These are phyloP conservation scores for Cladosporium austrohemisphaericum DNA, from an alignment of 2,329 filamentous ascomycete genomes.

Conservation along the genomic window DNA sequence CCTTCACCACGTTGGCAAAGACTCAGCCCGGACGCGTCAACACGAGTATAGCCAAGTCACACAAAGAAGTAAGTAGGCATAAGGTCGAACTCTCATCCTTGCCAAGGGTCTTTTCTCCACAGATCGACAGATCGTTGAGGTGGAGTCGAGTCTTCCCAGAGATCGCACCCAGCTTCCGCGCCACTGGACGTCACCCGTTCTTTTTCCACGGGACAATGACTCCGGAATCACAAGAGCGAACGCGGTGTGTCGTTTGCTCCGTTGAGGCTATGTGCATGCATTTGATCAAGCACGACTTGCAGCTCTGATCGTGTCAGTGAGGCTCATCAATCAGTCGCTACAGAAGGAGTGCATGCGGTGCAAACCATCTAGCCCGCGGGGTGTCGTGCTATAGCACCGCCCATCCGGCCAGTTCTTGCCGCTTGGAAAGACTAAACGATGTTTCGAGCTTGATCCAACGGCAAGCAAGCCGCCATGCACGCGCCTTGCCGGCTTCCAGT, in stretches of 20 bases:
- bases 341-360: no score
- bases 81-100: not conserved
- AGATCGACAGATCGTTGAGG: conserved; percentile 1
- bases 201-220: not conserved
- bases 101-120: conserved; percentile 7
- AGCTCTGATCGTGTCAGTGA: no score
- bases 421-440: conserved; percentile 4
- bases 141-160: not conserved
- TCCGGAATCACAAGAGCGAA: no score
- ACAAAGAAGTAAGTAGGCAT: conserved; percentile 3
- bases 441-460: not conserved
- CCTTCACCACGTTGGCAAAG: not conserved
- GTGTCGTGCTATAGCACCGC: not conserved
- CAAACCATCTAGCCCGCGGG: not conserved
- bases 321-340: no score
- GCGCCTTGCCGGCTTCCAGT: conserved; percentile 6
- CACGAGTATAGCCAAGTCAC: conserved; percentile 5
- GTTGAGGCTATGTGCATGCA: not conserved
- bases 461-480: not conserved
- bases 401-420: conserved; percentile 3
- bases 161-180: conserved; percentile 1
- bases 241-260: not conserved
- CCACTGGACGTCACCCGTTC: not conserved
- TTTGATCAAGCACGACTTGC: not conserved
- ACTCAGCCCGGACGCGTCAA: conserved; percentile 10